Base-by-base conservation (phyloP, 148 eudicot species). In the Rhododendron griersonianum region DNA sequence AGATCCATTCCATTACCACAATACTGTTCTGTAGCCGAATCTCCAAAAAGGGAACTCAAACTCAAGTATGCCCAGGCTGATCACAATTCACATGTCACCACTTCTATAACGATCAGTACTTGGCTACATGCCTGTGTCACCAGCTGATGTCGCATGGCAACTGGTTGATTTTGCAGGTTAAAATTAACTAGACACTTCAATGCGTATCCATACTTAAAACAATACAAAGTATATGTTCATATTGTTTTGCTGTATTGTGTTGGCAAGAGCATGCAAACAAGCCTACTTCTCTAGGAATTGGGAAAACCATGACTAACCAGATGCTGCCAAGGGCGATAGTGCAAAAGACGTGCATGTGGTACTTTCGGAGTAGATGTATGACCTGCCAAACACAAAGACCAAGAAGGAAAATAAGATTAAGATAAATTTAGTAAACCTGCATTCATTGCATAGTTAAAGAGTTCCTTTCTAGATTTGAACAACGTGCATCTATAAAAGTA, bases 281-380 rank as follows among this genome's bases (percentile, higher is more conserved):
- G 10, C 61, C 39, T 80, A 80, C 41, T 7, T 45, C 50, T 47
- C n/a, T 51, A 55, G 48, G 10, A 74, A 39, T 25, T 39, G 65
- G n/a, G 21, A 57, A 81, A 74, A 5, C 55, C 9, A 86, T 8
- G 13, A 86, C 88, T 86, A 79, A 86, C 88, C 85, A 83, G 82
- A 73, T 82, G 81, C 85, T 82, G 85, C 75, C 83, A 83, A 55
- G 78, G 88, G 55, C 53, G 80, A 51, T 48, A 77, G 50, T 61
- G 84, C 63, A 50, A 84, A 63, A 61, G 63, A 9, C 71, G 78
- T 57, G 80, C 30, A 21, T 78, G 15, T 39, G 61, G 37, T 57
- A 77, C 61, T 83, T 82, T 77, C 44, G 33, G 82, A 77, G 48
- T 76, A 83, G 35, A 55, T 75, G 47, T 83, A 61, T 69, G 75